phyloP scores from a whole-genome alignment of 805 yeast genomes.

The Lipomyces yamadae region DNA sequence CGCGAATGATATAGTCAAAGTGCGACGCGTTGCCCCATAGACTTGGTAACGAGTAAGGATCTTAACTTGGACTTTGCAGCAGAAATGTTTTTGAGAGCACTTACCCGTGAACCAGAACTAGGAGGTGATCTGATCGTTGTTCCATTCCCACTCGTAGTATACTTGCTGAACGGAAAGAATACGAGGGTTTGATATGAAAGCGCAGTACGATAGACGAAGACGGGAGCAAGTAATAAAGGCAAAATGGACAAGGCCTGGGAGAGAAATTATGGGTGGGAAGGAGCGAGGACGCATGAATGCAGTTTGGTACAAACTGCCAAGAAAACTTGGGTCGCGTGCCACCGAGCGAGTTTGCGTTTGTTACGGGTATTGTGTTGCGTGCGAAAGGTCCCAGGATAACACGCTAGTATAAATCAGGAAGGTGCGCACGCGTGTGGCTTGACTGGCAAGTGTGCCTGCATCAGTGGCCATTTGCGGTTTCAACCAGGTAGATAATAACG shows the following conservation, averaged over 20 bases:
- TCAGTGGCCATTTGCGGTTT: background rate
- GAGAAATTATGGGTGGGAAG: no score
- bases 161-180: background rate
- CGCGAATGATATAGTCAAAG: slow-evolving; percentile 57
- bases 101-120: slow-evolving; percentile 66
- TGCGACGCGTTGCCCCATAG: slow-evolving; percentile 81
- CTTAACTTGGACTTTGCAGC: background rate
- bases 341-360: background rate
- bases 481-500: background rate
- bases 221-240: background rate
- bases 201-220: background rate
- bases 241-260: no score
- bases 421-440: background rate
- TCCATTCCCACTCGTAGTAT: slow-evolving; percentile 30
- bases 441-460: background rate
- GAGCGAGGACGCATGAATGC: no score
- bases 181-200: background rate
- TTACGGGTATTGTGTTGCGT: background rate
- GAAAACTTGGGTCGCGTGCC: slow-evolving; percentile 2
- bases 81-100: slow-evolving; percentile 35
- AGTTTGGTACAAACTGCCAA: background rate
- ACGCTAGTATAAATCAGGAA: background rate
- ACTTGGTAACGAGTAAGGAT: slow-evolving; percentile 44
- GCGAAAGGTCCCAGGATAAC: background rate
- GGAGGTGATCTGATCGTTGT: slow-evolving; percentile 52